These are phyloP conservation scores for Achaetomium macrosporum DNA, from an alignment of 2,329 filamentous ascomycete species.

Conservation along the genomic window DNA sequence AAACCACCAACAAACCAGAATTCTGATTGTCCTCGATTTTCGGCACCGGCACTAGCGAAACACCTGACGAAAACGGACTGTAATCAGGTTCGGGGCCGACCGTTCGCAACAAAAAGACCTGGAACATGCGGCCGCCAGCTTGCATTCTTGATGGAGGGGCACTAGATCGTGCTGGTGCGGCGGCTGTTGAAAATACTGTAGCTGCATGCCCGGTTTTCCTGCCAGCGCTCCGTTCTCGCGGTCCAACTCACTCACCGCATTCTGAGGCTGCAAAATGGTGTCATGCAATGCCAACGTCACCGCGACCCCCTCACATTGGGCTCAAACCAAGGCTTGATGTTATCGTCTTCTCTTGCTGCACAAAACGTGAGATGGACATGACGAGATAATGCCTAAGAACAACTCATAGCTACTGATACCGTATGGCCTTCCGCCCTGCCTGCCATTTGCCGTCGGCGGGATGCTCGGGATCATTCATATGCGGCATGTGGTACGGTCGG, in stretches of 20 bases:
- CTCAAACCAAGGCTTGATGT: not conserved
- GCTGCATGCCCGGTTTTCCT: not conserved
- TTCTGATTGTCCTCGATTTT: conserved; percentile 1
- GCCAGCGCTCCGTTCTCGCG: conserved; percentile 1
- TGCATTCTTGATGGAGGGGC: not conserved
- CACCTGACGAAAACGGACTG: not conserved
- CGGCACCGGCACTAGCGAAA: not conserved
- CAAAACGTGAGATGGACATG: not conserved
- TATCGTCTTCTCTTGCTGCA: not conserved
- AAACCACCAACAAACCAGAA: not conserved
- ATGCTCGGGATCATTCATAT: not conserved
- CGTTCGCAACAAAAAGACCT: not conserved
- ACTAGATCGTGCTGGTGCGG: conserved; percentile 3
- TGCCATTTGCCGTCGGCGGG: too few species aligned
- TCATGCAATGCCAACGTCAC: conserved; percentile 9
- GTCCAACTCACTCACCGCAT: conserved; percentile 10
- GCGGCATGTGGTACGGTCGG: conserved; percentile 2
- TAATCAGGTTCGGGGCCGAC: not conserved
- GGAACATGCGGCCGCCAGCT: conserved; percentile 5
- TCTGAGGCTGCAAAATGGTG: not conserved
- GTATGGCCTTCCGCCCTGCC: too few species aligned
- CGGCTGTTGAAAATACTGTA: conserved; percentile 1
- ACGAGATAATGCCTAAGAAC: not conserved
- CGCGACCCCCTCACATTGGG: conserved; percentile 9
- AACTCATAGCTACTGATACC: not conserved